Conservation (phyloP, 352 stramenopile species). For the Aphanomyces stellatus region DNA sequence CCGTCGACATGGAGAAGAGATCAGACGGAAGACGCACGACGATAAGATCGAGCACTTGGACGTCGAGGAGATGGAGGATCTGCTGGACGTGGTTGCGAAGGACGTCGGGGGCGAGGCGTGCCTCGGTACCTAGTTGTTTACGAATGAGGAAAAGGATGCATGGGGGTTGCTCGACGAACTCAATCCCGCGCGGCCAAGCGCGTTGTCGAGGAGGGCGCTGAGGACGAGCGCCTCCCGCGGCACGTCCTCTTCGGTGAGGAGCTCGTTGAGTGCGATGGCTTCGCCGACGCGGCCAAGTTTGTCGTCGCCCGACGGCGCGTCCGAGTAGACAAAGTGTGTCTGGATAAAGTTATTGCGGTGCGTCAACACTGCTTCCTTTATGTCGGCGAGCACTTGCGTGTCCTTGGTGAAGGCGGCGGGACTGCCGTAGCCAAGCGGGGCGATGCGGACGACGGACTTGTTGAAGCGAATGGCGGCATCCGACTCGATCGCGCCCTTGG, state of each 20-base stretch:
- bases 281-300: background rate
- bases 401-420: conserved; percentile 11
- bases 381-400: background rate
- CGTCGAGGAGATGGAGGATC: conserved; percentile 37
- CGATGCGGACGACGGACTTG: background rate
- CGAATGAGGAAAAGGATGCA: background rate
- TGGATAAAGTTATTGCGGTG: conserved; percentile 12
- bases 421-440: conserved; percentile 8
- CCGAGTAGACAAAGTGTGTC: conserved; percentile 14
- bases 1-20: conserved; percentile 34
- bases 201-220: conserved; percentile 47
- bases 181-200: conserved; percentile 20
- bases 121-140: conserved; percentile 23
- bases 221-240: conserved; percentile 53
- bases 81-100: conserved; percentile 43
- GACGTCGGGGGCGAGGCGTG: conserved; percentile 31
- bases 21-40: conserved; percentile 3
- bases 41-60: conserved; percentile 43
- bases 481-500: background rate
- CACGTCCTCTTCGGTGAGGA: conserved; percentile 47
- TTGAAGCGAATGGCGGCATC: background rate
- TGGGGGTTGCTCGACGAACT: background rate
- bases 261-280: conserved; percentile 30
- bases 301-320: background rate
- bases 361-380: conserved; percentile 11